These are phyloP conservation scores for Meyerozyma elateridarum DNA, from an alignment of 1,139 yeast species.

Conservation along the genomic window DNA sequence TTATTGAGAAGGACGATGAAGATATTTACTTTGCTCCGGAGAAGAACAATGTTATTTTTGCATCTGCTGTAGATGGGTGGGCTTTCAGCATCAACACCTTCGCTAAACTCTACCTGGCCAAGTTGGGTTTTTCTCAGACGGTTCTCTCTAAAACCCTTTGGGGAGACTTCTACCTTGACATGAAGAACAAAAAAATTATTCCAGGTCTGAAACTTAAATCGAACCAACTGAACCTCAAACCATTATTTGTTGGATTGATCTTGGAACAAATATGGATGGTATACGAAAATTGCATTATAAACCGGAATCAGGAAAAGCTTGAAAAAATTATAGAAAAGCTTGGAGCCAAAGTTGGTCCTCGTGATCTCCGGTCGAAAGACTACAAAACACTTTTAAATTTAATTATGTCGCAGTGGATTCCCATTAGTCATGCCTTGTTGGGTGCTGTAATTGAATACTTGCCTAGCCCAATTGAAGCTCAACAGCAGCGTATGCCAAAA, in stretches of 20 bases:
- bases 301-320: conserved; percentile 66
- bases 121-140: conserved; percentile 77
- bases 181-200: conserved; percentile 80
- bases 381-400: conserved; percentile 54
- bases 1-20: conserved; percentile 72
- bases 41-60: conserved; percentile 85
- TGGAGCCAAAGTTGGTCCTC: conserved; percentile 61
- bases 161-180: conserved; percentile 91
- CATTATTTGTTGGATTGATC: conserved; percentile 82
- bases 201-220: conserved; percentile 52
- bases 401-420: conserved; percentile 93
- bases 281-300: conserved; percentile 64
- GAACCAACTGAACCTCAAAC: conserved; percentile 52
- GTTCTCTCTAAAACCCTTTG: conserved; percentile 84
- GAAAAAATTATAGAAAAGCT: conserved; percentile 72
- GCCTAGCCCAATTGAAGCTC: conserved; percentile 81
- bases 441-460: conserved; percentile 79
- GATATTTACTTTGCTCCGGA: conserved; percentile 89
- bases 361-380: conserved; percentile 82
- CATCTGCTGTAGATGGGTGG: conserved; percentile 97
- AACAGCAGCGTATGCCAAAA: conserved; percentile 61
- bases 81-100: conserved; percentile 89
- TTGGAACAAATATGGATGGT: conserved; percentile 92
- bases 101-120: conserved; percentile 79
- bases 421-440: conserved; percentile 80